phyloP scores from a whole-genome alignment of 257 asterid genomes.

The Capsicum baccatum region DNA sequence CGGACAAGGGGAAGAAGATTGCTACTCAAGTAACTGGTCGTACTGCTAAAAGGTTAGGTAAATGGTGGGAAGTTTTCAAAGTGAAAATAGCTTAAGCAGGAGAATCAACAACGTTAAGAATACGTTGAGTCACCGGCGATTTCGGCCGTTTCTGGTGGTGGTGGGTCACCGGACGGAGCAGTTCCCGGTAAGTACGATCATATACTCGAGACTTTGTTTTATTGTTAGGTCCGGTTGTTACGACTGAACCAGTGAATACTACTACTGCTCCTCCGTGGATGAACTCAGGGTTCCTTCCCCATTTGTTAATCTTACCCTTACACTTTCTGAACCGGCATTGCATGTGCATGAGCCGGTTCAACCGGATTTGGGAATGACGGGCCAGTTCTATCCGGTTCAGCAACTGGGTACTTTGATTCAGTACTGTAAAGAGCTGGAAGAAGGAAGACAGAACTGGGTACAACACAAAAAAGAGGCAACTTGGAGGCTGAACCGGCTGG shows the following conservation, averaged over 20 bases:
- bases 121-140: constrained; percentile 33
- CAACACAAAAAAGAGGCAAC: constrained; percentile 78
- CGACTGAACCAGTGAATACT: constrained; percentile 36
- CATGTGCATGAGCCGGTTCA: constrained; percentile 44
- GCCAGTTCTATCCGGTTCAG: constrained; percentile 48
- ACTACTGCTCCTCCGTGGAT: constrained; percentile 24
- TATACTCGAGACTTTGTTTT: constrained; percentile 71
- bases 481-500: constrained; percentile 82
- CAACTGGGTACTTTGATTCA: constrained; percentile 54
- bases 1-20: constrained; percentile 89
- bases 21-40: constrained; percentile 89
- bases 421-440: constrained; percentile 71
- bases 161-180: constrained; percentile 58
- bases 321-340: constrained; percentile 61
- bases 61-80: constrained; percentile 96
- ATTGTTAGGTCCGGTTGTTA: constrained; percentile 41
- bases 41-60: constrained; percentile 81
- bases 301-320: constrained; percentile 66
- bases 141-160: constrained; percentile 34
- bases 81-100: constrained; percentile 80
- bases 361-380: constrained; percentile 29
- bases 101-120: constrained; percentile 41
- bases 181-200: constrained; percentile 81
- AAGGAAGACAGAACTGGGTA: constrained; percentile 57
- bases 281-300: constrained; percentile 47